These are phyloP conservation scores for Gossypium ekmanianum DNA, from an alignment of 345 rosid genomes.

Conservation along the genomic window DNA sequence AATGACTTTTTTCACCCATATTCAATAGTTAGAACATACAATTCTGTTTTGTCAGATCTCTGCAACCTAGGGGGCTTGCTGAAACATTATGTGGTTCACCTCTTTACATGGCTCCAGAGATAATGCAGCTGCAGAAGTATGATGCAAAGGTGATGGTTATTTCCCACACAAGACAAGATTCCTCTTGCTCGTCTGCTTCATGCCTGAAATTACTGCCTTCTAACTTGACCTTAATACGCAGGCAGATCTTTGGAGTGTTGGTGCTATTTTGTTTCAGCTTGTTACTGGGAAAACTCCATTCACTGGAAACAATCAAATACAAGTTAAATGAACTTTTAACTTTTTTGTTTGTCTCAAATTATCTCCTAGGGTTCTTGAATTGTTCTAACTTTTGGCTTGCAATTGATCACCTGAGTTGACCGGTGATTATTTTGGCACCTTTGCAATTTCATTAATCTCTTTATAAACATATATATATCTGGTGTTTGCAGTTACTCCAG, in stretches of 20 bases:
- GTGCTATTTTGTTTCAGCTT: slow-evolving; percentile 93
- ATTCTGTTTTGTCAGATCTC: slow-evolving; percentile 51
- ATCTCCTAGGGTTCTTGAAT: background rate
- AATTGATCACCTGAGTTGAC: slow-evolving; percentile 7
- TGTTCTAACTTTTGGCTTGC: slow-evolving; percentile 6
- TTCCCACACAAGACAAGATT: slow-evolving; percentile 8
- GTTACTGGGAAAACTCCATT: slow-evolving; percentile 92
- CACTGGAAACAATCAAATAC: slow-evolving; percentile 83
- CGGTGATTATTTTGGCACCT: slow-evolving; percentile 8
- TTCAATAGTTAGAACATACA: slow-evolving; percentile 14
- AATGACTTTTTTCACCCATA: slow-evolving; percentile 15
- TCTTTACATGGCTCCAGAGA: slow-evolving; percentile 99
- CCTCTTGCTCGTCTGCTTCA: background rate
- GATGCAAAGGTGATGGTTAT: slow-evolving; percentile 83
- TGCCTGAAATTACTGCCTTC: slow-evolving; percentile 19
- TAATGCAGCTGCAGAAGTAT: slow-evolving; percentile 96
- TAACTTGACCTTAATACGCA: slow-evolving; percentile 51
- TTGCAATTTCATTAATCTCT: slow-evolving; percentile 12
- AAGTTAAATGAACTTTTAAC: slow-evolving; percentile 41
- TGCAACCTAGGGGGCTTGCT: slow-evolving; percentile 91
- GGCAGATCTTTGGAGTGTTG: slow-evolving; percentile 99
- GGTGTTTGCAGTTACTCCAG: slow-evolving; percentile 74
- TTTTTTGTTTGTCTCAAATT: slow-evolving; percentile 6
- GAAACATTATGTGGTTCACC: slow-evolving; percentile 99
- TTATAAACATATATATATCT: background rate